phyloP scores from a whole-genome alignment of 768 basidiomycete species.

The Trichaptum fuscoviolaceum region DNA sequence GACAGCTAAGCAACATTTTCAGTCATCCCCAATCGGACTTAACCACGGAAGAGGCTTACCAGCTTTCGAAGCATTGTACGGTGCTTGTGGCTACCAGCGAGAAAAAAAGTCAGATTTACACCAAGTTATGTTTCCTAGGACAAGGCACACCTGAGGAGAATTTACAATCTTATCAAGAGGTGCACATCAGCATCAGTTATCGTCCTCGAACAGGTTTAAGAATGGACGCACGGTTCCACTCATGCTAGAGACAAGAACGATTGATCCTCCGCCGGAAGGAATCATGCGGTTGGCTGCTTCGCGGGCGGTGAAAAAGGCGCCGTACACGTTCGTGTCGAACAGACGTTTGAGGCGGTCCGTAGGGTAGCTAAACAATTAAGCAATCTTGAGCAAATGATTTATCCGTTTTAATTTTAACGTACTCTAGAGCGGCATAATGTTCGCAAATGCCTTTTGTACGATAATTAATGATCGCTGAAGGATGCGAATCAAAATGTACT shows the following conservation, averaged over 20 bases:
- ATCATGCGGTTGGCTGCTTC: constrained; percentile 94
- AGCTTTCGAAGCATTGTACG: constrained; percentile 97
- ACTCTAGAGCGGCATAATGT: constrained; percentile 86
- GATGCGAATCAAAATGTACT: not conserved
- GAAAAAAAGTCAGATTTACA: not conserved
- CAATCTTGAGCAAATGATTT: not conserved
- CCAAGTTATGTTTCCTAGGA: not conserved
- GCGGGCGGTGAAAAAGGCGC: constrained; percentile 89
- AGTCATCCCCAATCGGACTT: not conserved
- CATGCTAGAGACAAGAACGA: constrained; percentile 89
- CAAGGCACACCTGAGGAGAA: constrained; percentile 63
- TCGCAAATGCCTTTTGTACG: constrained; percentile 64
- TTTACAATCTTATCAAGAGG: constrained; percentile 62
- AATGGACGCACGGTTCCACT: constrained; percentile 66
- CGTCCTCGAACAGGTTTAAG: not conserved
- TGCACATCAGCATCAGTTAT: constrained; percentile 11
- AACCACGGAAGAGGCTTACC: constrained; percentile 32
- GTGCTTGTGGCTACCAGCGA: constrained; percentile 66
- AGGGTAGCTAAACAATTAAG: constrained; percentile 56
- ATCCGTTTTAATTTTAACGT: constrained; percentile 19
- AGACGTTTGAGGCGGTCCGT: constrained; percentile 77
- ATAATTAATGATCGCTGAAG: constrained; percentile 3
- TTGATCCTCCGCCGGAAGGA: constrained; percentile 67
- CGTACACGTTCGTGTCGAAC: constrained; percentile 92
- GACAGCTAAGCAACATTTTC: constrained; percentile 47